These are phyloP conservation scores for Arctium minus DNA, from an alignment of 129 eudicot genomes.

Conservation along the genomic window DNA sequence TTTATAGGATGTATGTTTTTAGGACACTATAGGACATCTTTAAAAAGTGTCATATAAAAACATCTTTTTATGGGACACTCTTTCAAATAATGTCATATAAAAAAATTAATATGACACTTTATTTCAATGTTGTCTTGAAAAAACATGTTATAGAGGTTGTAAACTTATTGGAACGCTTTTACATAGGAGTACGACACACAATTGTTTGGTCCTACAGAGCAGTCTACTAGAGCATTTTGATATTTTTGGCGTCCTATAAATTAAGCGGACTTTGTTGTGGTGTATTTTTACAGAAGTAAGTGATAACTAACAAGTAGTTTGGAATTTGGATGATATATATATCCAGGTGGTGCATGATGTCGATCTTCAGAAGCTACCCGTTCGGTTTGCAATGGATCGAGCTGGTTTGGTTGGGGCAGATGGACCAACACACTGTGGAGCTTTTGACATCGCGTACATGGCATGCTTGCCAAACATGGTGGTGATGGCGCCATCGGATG, in stretches of 20 bases:
- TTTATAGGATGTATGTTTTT: background rate
- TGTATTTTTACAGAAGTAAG: background rate
- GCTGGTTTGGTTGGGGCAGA: conserved; percentile 94
- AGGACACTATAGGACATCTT: background rate
- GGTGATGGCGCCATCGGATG: conserved; percentile 91
- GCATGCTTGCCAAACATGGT: conserved; percentile 94
- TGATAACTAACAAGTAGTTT: background rate
- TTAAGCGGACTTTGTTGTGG: background rate
- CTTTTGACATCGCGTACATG: conserved; percentile 83
- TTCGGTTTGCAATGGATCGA: conserved; percentile 85
- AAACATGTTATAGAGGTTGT: no score
- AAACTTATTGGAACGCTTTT: background rate
- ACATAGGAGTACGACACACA: no score
- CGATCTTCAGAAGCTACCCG: conserved; percentile 81
- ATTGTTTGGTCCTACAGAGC: no score
- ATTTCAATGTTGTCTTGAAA: background rate
- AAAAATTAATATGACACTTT: no score
- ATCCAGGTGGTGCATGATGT: conserved; percentile 83
- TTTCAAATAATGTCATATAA: background rate
- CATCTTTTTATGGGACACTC: background rate
- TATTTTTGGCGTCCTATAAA: background rate
- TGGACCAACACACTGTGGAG: conserved; percentile 95
- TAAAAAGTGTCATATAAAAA: background rate
- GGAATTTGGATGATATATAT: conserved; percentile 3
- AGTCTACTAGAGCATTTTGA: background rate